Base-by-base conservation (phyloP, 73 alveolate species). In the Tetrahymena elliotti region DNA sequence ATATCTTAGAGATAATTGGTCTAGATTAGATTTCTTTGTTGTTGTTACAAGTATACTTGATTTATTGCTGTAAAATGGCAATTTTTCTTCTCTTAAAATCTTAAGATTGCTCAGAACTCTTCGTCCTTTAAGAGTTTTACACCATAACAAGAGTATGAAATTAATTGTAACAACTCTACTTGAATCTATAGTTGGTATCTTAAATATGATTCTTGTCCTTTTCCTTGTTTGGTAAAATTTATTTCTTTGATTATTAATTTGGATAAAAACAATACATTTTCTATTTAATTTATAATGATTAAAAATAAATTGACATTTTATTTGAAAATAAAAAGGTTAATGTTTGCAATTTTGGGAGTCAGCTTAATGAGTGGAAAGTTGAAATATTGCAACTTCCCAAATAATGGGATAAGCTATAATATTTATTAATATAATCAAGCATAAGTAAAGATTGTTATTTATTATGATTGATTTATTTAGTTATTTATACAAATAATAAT, bases 1-100 rank as follows among this genome's bases (percentile, higher is more conserved):
- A 36, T 99, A 99, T 96, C 95, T 99, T 33, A 94, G 98, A 94
- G 99, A 99, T 95, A 97, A 98, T 93, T 99, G 99, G 99, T 97
- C 98, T 96, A 88, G 95, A 92, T 94, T 99, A 38, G 99, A 99
- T 97, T 98, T 98, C 97, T 97, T 98, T 92, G 98, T 99, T 84
- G 99, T 98, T 13, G 83, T 97, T 33, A 95, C 98, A 38, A 97
- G 99, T 33, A 68, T 99, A 15, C 95, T 99, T 35, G 99, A 99
- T 96, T 83, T 98, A 11, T 92, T 95, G 11, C 93, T 98, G 38
- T 88, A 97, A 37, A 95, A 95, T 27, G 97, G 97, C 10, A 97
- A 98, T 93, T 92, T 97, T 36, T 93, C 97, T 97, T 33, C 95
- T 96, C 84, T 98, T 47, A 98, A 98, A 95, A 98, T 98, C 22